Percentiles rank a stretch among this genome's conserved stretches.
These are phyloP conservation scores for Hypsizygus marmoreus DNA, from an alignment of 768 basidiomycete genomes.

Conservation along the genomic window DNA sequence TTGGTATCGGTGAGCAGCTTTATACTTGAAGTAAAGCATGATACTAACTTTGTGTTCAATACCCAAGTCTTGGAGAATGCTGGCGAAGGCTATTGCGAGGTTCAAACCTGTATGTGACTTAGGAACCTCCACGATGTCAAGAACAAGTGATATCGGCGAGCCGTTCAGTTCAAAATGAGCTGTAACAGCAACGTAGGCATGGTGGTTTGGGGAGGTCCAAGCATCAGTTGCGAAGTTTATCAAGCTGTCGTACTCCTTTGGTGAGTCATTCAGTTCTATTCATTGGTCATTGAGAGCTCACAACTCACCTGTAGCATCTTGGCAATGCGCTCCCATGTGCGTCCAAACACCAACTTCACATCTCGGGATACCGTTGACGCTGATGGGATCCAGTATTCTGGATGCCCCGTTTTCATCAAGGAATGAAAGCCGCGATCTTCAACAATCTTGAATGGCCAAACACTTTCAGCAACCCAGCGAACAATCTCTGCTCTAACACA, in stretches of 20 bases:
- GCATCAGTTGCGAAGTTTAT: slow-evolving; percentile 35
- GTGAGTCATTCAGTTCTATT: no score
- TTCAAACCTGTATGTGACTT: slow-evolving; percentile 26
- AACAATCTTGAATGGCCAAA: slow-evolving; percentile 30
- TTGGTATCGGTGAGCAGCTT: no score
- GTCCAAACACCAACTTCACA: slow-evolving; percentile 25
- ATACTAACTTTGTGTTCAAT: slow-evolving; percentile 30
- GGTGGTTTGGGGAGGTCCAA: slow-evolving; percentile 36
- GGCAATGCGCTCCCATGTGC: slow-evolving; percentile 18
- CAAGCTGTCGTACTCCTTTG: slow-evolving; percentile 28
- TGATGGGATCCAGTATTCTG: slow-evolving; percentile 30
- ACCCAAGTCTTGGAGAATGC: slow-evolving; percentile 28
- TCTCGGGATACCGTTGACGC: slow-evolving; percentile 28
- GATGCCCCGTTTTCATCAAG: slow-evolving; percentile 33
- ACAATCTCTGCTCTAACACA: slow-evolving; percentile 9
- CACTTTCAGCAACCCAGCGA: slow-evolving; percentile 17
- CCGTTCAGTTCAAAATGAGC: slow-evolving; percentile 32
- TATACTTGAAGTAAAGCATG: background rate
- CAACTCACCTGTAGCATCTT: slow-evolving; percentile 26
- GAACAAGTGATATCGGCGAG: slow-evolving; percentile 18
- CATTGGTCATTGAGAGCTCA: no score
- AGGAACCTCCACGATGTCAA: slow-evolving; percentile 38
- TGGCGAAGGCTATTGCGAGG: slow-evolving; percentile 27
- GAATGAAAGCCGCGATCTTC: slow-evolving; percentile 26
- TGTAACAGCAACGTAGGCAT: slow-evolving; percentile 25